phyloP scores from a whole-genome alignment of 495 filamentous ascomycete species.

The Cercophora scortea region DNA sequence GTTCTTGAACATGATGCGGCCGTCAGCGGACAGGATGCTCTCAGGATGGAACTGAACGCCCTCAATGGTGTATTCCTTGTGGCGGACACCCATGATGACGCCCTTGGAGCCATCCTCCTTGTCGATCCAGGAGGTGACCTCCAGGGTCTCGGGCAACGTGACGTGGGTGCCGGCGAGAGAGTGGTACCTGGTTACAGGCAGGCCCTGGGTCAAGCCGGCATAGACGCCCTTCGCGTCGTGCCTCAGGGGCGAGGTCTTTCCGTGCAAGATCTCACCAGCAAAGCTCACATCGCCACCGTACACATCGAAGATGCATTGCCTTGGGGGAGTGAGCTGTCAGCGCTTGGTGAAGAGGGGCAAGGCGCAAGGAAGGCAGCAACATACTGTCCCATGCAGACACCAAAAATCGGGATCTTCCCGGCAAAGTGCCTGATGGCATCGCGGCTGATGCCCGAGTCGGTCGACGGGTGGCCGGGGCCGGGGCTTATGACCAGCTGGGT shows the following conservation, averaged over 20 bases:
- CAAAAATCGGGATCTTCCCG: constrained; percentile 95
- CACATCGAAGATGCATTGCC: constrained; percentile 86
- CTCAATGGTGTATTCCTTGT: constrained; percentile 83
- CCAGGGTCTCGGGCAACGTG: constrained; percentile 77
- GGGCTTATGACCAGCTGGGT: constrained; percentile 94
- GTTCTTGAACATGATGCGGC: constrained; percentile 82
- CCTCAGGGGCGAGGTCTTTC: constrained; percentile 84
- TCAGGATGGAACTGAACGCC: constrained; percentile 98
- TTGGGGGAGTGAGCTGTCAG: constrained; percentile 7
- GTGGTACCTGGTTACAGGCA: constrained; percentile 92
- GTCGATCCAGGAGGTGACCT: constrained; percentile 85
- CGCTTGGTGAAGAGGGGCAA: neutral
- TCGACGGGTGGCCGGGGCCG: constrained; percentile 83
- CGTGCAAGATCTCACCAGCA: constrained; percentile 93
- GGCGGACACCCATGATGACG: constrained; percentile 94
- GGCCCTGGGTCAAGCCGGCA: constrained; percentile 60
- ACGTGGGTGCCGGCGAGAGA: constrained; percentile 89
- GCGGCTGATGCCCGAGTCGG: constrained; percentile 86
- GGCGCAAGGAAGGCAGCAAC: constrained; percentile 19
- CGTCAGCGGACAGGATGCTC: constrained; percentile 87
- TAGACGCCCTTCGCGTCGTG: constrained; percentile 91
- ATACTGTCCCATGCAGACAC: constrained; percentile 96
- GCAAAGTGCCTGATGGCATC: constrained; percentile 86
- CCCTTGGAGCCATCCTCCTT: constrained; percentile 56
- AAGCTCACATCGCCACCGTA: constrained; percentile 88